These are phyloP conservation scores for Phytophthora uliginosa DNA, from an alignment of 352 stramenopile genomes.

Conservation along the genomic window DNA sequence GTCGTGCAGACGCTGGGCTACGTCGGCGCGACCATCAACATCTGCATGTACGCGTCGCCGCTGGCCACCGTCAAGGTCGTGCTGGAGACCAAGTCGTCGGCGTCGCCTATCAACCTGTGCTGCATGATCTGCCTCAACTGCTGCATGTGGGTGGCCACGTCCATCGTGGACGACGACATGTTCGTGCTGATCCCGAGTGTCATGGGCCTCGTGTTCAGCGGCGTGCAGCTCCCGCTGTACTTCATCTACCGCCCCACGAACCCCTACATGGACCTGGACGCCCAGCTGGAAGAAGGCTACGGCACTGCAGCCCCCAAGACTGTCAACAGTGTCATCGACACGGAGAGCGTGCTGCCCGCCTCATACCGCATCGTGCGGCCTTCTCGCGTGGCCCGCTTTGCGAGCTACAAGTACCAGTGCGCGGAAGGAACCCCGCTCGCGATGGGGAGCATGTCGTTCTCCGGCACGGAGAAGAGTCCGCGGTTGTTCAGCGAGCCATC, in stretches of 20 bases:
- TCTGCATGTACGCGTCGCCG: slow-evolving; percentile 69
- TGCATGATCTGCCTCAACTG: slow-evolving; percentile 62
- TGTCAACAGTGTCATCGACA: slow-evolving; percentile 16
- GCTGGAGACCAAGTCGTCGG: slow-evolving; percentile 58
- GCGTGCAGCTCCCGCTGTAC: slow-evolving; percentile 64
- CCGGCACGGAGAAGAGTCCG: slow-evolving; percentile 22
- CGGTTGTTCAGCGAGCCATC: slow-evolving; percentile 20
- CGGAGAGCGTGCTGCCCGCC: slow-evolving; percentile 5
- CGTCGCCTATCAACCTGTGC: slow-evolving; percentile 63
- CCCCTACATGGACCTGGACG: slow-evolving; percentile 30
- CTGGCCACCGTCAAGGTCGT: slow-evolving; percentile 62
- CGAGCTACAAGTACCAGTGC: slow-evolving; percentile 32
- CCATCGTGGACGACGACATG: slow-evolving; percentile 49
- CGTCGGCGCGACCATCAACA: slow-evolving; percentile 50
- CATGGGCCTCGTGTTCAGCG: slow-evolving; percentile 50
- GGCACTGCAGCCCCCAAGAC: slow-evolving; percentile 15
- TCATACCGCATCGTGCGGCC: slow-evolving; percentile 35
- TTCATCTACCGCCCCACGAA: slow-evolving; percentile 48
- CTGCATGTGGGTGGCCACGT: slow-evolving; percentile 63
- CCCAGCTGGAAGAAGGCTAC: slow-evolving; percentile 33
- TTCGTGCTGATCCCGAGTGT: slow-evolving; percentile 59
- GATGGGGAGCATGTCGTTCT: slow-evolving; percentile 25
- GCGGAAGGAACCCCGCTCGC: slow-evolving; percentile 31
- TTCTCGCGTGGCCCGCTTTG: slow-evolving; percentile 33
- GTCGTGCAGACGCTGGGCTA: slow-evolving; percentile 42